A percentile compares a stretch with the other conserved stretches of the same genome.
These are phyloP conservation scores for Taiozyma sp. DNA, from an alignment of 1,139 yeast genomes.

Conservation along the genomic window DNA sequence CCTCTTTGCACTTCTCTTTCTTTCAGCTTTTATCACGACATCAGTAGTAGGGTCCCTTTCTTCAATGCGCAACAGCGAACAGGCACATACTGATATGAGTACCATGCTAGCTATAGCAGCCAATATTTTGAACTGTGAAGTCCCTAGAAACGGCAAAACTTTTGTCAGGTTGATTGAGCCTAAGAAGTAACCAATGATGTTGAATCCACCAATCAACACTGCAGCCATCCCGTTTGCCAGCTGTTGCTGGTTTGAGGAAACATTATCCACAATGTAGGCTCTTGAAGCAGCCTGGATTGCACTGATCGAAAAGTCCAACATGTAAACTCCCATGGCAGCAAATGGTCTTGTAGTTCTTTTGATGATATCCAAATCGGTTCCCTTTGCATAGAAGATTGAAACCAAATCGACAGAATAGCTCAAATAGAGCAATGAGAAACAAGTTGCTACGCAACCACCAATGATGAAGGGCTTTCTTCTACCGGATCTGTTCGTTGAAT, in stretches of 20 bases:
- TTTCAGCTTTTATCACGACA: constrained; percentile 30
- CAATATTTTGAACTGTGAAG: constrained; percentile 46
- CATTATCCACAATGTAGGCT: constrained; percentile 54
- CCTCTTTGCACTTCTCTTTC: constrained; percentile 27
- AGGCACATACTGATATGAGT: constrained; percentile 33
- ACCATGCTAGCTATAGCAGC: constrained; percentile 40
- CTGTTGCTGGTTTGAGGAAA: constrained; percentile 49
- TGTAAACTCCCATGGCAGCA: constrained; percentile 46
- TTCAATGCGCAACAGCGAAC: constrained; percentile 35
- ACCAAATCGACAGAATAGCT: constrained; percentile 44
- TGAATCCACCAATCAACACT: constrained; percentile 56
- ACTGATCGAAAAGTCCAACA: constrained; percentile 52
- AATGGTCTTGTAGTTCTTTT: constrained; percentile 32
- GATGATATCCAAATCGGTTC: constrained; percentile 18
- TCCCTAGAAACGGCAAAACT: constrained; percentile 34
- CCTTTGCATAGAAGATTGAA: constrained; percentile 22
- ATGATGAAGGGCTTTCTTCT: constrained; percentile 52
- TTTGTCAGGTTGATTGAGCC: constrained; percentile 40
- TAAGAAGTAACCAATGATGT: constrained; percentile 47
- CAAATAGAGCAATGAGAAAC: constrained; percentile 37
- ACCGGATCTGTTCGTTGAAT: constrained; percentile 39
- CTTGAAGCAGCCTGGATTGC: constrained; percentile 57
- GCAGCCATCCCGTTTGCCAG: constrained; percentile 73
- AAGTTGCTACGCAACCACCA: constrained; percentile 45
- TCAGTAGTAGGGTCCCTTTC: constrained; percentile 45